Percentiles rank a stretch among this genome's conserved stretches.
Conservation (phyloP, 2,329 filamentous ascomycete species). For the Epichloe bromicola region DNA sequence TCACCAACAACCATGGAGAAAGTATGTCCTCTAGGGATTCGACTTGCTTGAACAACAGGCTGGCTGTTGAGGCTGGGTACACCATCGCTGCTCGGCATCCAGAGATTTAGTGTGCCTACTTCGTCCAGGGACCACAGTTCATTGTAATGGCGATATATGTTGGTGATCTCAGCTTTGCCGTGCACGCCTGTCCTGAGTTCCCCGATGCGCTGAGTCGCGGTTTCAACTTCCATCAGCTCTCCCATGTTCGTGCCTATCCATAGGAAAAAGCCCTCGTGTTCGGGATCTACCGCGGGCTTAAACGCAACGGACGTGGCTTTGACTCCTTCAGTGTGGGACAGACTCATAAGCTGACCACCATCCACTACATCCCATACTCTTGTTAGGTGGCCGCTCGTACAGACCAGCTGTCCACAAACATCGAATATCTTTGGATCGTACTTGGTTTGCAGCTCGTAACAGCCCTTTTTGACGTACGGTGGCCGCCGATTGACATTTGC, state of each 20-base stretch:
- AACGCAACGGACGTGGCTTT: constrained; percentile 75
- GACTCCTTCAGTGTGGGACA: constrained; percentile 73
- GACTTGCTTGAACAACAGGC: constrained; percentile 56
- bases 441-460: constrained; percentile 66
- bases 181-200: constrained; percentile 60
- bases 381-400: constrained; percentile 76
- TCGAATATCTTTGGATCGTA: constrained; percentile 82
- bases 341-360: constrained; percentile 67
- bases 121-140: constrained; percentile 95
- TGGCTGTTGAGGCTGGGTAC: constrained; percentile 61
- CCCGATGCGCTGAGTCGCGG: constrained; percentile 58
- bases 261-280: constrained; percentile 66
- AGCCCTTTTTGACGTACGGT: constrained; percentile 58
- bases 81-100: constrained; percentile 62
- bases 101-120: constrained; percentile 72
- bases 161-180: constrained; percentile 63
- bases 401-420: constrained; percentile 76
- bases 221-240: constrained; percentile 81
- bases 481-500: constrained; percentile 75
- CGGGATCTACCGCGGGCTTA: constrained; percentile 64
- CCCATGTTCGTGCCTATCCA: constrained; percentile 88
- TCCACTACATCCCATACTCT: constrained; percentile 77
- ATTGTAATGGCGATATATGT: constrained; percentile 73
- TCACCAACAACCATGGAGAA: constrained; percentile 82
- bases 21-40: constrained; percentile 67